Percentiles rank a stretch among this genome's conserved stretches.
Conservation (phyloP, 306 rosid genomes). For the Castanea mollissima region DNA sequence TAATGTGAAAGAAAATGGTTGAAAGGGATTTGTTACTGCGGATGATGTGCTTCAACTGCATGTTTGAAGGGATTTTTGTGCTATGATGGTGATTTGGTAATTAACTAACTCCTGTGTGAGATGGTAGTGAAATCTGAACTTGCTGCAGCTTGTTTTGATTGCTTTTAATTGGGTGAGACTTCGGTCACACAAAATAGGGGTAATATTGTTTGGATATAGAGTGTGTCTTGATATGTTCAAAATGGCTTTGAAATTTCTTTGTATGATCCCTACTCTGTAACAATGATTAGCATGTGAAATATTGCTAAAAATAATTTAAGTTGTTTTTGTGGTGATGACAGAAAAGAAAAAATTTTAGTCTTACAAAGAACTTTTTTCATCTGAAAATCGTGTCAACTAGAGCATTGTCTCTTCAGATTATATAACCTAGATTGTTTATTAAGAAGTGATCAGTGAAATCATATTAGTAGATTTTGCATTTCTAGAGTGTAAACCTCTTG, state of each 20-base stretch:
- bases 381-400: background rate
- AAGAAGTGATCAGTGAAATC: background rate
- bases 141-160: background rate
- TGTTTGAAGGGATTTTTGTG: background rate
- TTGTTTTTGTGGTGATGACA: background rate
- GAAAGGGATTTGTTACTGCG: background rate
- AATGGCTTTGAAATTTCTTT: background rate
- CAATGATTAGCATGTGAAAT: background rate
- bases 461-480: background rate
- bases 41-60: background rate
- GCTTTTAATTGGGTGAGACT: background rate
- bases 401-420: background rate
- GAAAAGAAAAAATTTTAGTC: background rate
- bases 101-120: background rate
- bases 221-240: background rate
- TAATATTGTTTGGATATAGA: background rate
- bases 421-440: background rate
- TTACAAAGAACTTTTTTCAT: background rate
- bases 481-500: background rate
- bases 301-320: background rate
- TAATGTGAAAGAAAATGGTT: background rate
- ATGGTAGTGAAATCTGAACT: conserved; percentile 7
- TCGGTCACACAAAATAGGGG: background rate
- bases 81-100: background rate
- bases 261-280: background rate